Conservation (phyloP, 139 green algal genomes). For the Choricystis sp. region DNA sequence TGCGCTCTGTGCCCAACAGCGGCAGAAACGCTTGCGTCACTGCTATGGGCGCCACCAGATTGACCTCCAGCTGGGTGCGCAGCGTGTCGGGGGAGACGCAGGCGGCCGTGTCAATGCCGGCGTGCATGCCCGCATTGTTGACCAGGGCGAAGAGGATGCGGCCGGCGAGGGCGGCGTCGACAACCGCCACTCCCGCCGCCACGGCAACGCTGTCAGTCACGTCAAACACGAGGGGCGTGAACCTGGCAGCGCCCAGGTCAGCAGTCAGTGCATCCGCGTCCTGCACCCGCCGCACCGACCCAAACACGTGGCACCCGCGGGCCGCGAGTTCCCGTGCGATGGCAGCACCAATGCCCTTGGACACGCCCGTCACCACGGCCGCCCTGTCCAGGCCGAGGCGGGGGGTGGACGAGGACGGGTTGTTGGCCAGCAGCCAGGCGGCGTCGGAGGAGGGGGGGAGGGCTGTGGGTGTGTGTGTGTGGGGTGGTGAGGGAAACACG, state of each 20-base stretch:
- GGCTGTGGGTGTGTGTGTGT: no score
- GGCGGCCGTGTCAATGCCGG: neutral
- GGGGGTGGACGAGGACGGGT: neutral
- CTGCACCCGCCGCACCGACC: neutral
- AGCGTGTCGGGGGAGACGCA: neutral
- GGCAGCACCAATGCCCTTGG: slow-evolving; percentile 2
- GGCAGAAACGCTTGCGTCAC: slow-evolving; percentile 6
- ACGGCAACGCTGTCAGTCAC: slow-evolving; percentile 1
- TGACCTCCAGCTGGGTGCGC: slow-evolving; percentile 3
- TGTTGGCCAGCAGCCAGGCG: neutral
- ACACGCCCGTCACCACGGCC: slow-evolving; percentile 5
- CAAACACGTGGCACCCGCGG: slow-evolving; percentile 1
- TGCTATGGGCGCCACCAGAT: neutral
- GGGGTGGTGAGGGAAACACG: no score
- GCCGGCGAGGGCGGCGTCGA: neutral
- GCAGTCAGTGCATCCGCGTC: neutral
- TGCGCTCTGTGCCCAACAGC: neutral
- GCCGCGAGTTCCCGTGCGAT: neutral
- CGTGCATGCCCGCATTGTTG: slow-evolving; percentile 8
- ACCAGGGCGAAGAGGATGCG: neutral
- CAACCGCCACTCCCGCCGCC: neutral
- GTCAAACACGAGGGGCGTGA: slow-evolving; percentile 6
- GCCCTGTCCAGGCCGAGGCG: neutral
- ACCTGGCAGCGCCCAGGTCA: neutral
- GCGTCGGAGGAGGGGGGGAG: neutral